phyloP scores from a whole-genome alignment of 2,329 filamentous ascomycete species.

The Pseudogymnoascus verrucosus region DNA sequence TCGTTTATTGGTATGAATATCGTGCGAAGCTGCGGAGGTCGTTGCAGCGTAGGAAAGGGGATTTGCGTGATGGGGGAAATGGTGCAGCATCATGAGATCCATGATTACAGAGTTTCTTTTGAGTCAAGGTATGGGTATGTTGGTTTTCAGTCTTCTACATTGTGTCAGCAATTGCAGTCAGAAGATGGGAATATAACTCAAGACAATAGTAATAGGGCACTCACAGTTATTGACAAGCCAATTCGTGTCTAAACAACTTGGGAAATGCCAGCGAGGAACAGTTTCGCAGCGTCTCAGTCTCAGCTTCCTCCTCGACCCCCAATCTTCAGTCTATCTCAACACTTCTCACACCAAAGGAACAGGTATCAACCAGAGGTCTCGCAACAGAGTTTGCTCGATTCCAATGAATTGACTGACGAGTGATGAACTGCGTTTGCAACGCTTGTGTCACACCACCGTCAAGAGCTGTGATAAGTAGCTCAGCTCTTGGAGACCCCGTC shows the following conservation, averaged over 20 bases:
- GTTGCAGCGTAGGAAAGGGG: not conserved
- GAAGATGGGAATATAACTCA: not conserved
- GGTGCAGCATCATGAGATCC: slow-evolving; percentile 4
- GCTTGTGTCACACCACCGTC: slow-evolving; percentile 5
- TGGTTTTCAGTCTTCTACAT: slow-evolving; percentile 2
- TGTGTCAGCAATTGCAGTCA: not conserved
- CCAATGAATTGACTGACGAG: slow-evolving; percentile 4
- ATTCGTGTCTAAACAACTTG: not conserved
- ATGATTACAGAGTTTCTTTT: not conserved
- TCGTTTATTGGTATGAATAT: slow-evolving; percentile 10
- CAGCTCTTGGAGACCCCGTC: slow-evolving; percentile 10
- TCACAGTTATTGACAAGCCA: not conserved
- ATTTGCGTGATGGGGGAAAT: not conserved
- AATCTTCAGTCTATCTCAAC: slow-evolving; percentile 5
- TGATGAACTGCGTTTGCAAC: slow-evolving; percentile 5
- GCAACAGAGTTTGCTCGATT: slow-evolving; percentile 8
- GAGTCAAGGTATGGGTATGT: slow-evolving; percentile 1
- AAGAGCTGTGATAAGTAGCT: slow-evolving; percentile 7
- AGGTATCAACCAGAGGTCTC: not conserved
- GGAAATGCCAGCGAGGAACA: not conserved
- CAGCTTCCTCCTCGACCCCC: not conserved
- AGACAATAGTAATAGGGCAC: not conserved
- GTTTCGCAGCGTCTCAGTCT: slow-evolving; percentile 2
- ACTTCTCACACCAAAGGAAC: not conserved
- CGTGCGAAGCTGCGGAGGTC: slow-evolving; percentile 1